Conservation (phyloP, 108 stramenopile genomes). For the Aurantiochytrium sp. region DNA sequence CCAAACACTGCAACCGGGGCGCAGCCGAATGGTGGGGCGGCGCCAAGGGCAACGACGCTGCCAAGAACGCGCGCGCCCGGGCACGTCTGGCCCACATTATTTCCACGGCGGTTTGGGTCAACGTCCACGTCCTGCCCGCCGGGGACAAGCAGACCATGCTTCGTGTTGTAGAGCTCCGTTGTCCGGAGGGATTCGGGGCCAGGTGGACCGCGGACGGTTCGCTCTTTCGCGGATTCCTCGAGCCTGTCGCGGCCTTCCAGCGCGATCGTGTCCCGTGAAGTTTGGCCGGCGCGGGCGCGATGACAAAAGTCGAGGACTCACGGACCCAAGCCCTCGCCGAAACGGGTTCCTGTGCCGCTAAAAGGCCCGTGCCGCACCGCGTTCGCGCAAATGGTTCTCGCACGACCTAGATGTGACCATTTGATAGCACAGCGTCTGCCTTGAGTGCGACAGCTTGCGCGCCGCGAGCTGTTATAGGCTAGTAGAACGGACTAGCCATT, state of each 20-base stretch:
- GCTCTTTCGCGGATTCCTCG: neutral
- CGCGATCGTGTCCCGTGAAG: neutral
- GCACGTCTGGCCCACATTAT: neutral
- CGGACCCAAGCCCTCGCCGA: too few species aligned
- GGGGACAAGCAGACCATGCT: neutral
- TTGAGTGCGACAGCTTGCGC: too few species aligned
- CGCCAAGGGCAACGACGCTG: neutral
- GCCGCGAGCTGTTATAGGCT: too few species aligned
- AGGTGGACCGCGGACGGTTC: neutral
- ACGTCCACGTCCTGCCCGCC: neutral
- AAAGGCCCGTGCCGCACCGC: too few species aligned
- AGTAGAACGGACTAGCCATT: too few species aligned
- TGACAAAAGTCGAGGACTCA: too few species aligned
- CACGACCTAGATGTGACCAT: too few species aligned
- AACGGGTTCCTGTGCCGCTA: too few species aligned
- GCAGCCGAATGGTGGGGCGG: neutral
- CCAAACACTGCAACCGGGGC: neutral
- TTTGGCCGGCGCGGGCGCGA: too few species aligned
- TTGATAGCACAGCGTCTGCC: too few species aligned
- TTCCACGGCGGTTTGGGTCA: neutral
- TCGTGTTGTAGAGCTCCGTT: neutral
- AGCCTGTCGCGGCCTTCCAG: neutral
- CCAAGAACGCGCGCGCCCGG: neutral
- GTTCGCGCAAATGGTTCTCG: too few species aligned
- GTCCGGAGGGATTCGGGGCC: neutral